These are phyloP conservation scores for Alternaria panax DNA, from an alignment of 2,329 filamentous ascomycete genomes.

Conservation along the genomic window DNA sequence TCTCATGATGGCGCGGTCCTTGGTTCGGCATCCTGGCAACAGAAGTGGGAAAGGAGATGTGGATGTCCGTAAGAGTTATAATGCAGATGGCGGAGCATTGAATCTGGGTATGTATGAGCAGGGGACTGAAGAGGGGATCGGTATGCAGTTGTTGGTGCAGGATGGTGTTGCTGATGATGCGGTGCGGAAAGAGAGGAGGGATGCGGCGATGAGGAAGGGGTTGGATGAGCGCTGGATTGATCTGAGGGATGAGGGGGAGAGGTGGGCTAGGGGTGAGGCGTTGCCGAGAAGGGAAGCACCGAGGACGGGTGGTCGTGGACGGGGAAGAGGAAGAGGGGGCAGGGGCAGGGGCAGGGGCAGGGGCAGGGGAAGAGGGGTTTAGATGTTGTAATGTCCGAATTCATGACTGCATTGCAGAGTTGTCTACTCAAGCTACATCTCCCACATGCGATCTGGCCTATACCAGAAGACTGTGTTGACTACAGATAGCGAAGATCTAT, in stretches of 20 bases:
- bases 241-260: slow-evolving; percentile 29
- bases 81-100: slow-evolving; percentile 48
- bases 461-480: too few species aligned
- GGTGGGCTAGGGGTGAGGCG: slow-evolving; percentile 25
- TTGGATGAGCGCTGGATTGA: slow-evolving; percentile 54
- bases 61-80: slow-evolving; percentile 42
- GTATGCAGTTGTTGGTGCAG: slow-evolving; percentile 53
- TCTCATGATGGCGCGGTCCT: slow-evolving; percentile 40
- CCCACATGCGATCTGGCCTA: too few species aligned
- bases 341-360: slow-evolving; percentile 25
- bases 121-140: slow-evolving; percentile 37
- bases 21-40: slow-evolving; percentile 20
- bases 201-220: slow-evolving; percentile 20
- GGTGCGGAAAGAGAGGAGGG: slow-evolving; percentile 19
- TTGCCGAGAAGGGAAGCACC: slow-evolving; percentile 2
- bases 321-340: slow-evolving; percentile 21
- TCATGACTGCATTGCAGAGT: too few species aligned
- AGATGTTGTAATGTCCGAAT: too few species aligned
- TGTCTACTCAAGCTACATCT: too few species aligned
- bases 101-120: slow-evolving; percentile 59
- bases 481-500: too few species aligned
- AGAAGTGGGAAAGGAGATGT: too few species aligned
- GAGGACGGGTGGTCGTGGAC: slow-evolving; percentile 14
- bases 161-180: slow-evolving; percentile 41
- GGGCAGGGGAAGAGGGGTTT: slow-evolving; percentile 6